Evolutionary conservation across 2,329 filamentous ascomycete species (phyloP), one percentile per base, ranked within the genome.

Genomic region (Neopestalotiopsis sp.): DNA sequence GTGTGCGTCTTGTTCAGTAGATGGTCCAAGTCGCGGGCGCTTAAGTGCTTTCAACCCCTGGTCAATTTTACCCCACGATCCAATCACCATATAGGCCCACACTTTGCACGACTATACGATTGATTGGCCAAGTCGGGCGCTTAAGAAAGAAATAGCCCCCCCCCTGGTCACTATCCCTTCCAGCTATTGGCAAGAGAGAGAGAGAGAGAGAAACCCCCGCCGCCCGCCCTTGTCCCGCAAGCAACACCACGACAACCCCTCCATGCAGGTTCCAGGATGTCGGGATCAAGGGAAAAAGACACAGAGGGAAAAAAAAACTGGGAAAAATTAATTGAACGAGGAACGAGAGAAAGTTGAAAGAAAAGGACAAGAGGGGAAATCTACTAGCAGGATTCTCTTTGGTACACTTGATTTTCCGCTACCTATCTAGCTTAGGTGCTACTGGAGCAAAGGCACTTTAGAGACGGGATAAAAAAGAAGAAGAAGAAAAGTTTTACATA

Each of bases 231-330:
- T 17, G 45, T 52, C 45, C 45, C 45, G 45, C 45, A 52, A 28
- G 45, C 45, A n/a, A 17, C 45, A 52, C 17, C 45, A 52, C 45
- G n/a, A 52, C 45, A 9, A 52, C 45, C 45, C 45, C 45, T 52
- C 70, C 71, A 71, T 74, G 73, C 73, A 73, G 71, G 71, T 73
- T 69, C 73, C 73, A 74, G 72, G 73, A 72, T 74, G 62, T 69
- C 72, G 73, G 73, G 72, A 73, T 71, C 17, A 20, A 62, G 59
- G 32, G 32, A 61, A 40, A 32, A 10, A 10, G 24, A 20, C 14
- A 20, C 17, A 17, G 20, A 13, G 59, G 24, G 24, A 24, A 24
- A 20, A 30, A 13, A 38, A n/a, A 14, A 69, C 65, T 69, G 66
- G 60, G 67, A 30, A 58, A 42, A 49, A 64, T 69, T 71, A 72